Evolutionary conservation across 1,284 basidiomycete species (phyloP).

Genomic region (Moesziomyces sp.): DNA sequence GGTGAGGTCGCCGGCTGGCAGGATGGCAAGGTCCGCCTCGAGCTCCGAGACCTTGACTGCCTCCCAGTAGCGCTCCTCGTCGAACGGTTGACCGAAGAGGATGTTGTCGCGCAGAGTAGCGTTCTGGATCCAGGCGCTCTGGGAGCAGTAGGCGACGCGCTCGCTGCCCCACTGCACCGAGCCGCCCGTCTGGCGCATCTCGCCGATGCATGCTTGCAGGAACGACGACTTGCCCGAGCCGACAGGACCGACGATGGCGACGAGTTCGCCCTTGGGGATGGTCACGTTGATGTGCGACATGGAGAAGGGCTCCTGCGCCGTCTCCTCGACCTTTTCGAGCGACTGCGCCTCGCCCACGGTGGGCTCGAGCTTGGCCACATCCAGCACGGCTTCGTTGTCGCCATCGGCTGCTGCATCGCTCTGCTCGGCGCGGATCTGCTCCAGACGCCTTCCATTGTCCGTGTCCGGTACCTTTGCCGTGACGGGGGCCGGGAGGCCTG

Average conservation of each 20-base stretch:
- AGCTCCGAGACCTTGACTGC: conserved; percentile 57
- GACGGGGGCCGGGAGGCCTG: conserved; percentile 28
- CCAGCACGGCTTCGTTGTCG: conserved; percentile 28
- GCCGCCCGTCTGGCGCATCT: conserved; percentile 60
- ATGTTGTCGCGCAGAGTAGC: conserved; percentile 75
- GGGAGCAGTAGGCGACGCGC: conserved; percentile 80
- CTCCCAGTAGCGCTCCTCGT: conserved; percentile 72
- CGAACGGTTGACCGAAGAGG: conserved; percentile 69
- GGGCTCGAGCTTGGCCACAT: conserved; percentile 31
- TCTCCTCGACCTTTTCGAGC: conserved; percentile 18
- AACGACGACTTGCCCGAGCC: conserved; percentile 65
- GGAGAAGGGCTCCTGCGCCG: conserved; percentile 52
- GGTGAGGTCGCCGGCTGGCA: conserved; percentile 81
- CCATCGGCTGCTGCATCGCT: conserved; percentile 22
- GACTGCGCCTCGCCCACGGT: conserved; percentile 21
- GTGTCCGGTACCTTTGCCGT: conserved; percentile 22
- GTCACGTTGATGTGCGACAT: conserved; percentile 48
- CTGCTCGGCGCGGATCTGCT: conserved; percentile 44
- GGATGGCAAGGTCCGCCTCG: conserved; percentile 75
- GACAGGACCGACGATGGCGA: conserved; percentile 65
- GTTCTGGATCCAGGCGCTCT: conserved; percentile 90
- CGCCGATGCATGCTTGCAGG: conserved; percentile 62
- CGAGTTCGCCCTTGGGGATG: conserved; percentile 52
- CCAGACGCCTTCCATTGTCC: conserved; percentile 26
- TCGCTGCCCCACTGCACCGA: conserved; percentile 60